Evolutionary conservation across 495 filamentous ascomycete species (phyloP), one percentile per base, ranked within the genome.

Genomic region (Tuber umbilicatum): DNA sequence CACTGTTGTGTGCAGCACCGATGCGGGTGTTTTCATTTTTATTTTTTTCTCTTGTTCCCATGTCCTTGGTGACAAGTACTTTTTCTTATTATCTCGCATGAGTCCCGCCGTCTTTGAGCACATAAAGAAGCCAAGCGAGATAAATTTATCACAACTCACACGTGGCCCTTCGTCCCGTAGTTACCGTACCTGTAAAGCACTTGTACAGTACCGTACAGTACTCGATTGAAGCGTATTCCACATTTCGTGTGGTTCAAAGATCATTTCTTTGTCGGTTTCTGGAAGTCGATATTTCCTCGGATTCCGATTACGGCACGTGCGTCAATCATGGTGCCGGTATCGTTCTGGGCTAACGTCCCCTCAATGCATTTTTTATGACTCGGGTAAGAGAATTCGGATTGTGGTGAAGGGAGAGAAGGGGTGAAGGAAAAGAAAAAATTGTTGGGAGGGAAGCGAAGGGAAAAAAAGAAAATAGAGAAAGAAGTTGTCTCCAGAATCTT

Each of bases 251-350:
- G 50, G 50, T 31, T 60, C 50, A 14, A 12, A 7, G n/a, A 42
- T 76, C 71, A 69, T 78, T 79, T 72, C 72, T 78, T 74, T 78
- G 77, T 70, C 35, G 69, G 72, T 74, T 79, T 78, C 72, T 72
- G 75, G 70, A 75, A 74, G 73, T 60, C 50, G 50, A 77, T 40
- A 68, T 72, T 73, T 79, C 71, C 75, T 67, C 45, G 74, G 35
- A 50, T 38, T 37, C 42, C 42, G n/a, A 68, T 50, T 37, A 16
- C 40, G 70, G 74, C 74, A 78, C 76, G 74, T 78, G 76, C 50
- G 74, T 64, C 75, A 72, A 47, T 43, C 35, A 37, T 37, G 38
- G 45, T 12, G 10, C 50, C n/a, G 4, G 50, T 60, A 14, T 10
- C 50, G 23, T 27, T n/a, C 14, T 60, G n/a, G 10, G 10, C 23